Base-by-base conservation (phyloP, 192 early-diverging fungal species). In the Coemansia sp. region DNA sequence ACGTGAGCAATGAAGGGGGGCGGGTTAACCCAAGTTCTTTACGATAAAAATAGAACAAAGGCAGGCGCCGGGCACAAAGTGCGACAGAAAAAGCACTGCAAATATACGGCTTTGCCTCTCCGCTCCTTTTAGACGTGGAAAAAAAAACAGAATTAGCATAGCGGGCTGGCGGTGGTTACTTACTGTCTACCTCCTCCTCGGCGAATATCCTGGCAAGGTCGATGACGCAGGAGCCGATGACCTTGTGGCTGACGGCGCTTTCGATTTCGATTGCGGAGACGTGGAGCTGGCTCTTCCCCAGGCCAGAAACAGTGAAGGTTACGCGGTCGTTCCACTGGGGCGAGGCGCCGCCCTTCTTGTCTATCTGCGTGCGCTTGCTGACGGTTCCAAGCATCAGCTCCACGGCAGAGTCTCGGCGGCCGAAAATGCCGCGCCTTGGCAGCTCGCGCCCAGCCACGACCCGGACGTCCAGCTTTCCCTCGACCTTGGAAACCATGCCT, bases 291-390 rank as follows among this genome's bases (percentile, higher is more conserved):
- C 64, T 65, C 62, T 76, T 71, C 16, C 70, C 82, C 8, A 69
- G 60, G n/a, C 70, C 71, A 1, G 58, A 47, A 14, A 83, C 61
- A 19, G 68, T 63, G 28, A 83, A 80, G 28, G 52, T 48, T 13
- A 83, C 30, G 42, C 55, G 65, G 56, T 80, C 74, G 36, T 80
- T 83, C 82, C 82, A 83, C 46, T 69, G 58, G 14, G 82, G 82
- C 25, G 68, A 61, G 2, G 67, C 30, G 20, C 82, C 82, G 62
- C 82, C 82, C 61, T 71, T 83, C 62, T 76, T 76, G 62, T 83
- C 74, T 4, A 74, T 66, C 50, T 71, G 72, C 19, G 77, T 76
- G 50, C 66, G 70, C 65, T 77, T 80, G 35, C 56, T 74, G 27
- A 65, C 58, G 19, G 64, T 76, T 42, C 73, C 82, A 10, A 83